Evolutionary conservation across 306 rosid genomes (phyloP).

Genomic region (Glycyrrhiza uralensis): DNA sequence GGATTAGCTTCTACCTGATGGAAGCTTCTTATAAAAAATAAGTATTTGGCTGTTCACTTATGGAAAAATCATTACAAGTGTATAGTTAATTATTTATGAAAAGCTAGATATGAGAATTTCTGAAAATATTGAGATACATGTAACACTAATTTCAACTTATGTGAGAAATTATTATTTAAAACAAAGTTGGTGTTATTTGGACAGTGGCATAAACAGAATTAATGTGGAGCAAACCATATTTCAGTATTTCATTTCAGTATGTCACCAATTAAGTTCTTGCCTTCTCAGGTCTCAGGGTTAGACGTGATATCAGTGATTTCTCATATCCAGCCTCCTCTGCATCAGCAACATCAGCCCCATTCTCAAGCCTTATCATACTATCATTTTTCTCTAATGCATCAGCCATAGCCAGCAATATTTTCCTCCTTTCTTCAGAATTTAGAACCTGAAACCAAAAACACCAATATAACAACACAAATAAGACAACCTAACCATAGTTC

Average conservation of each 20-base stretch:
- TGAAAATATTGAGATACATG: not conserved
- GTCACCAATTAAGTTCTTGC: slow-evolving; percentile 34
- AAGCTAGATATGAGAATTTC: not conserved
- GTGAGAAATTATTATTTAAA: not conserved
- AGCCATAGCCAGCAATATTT: slow-evolving; percentile 71
- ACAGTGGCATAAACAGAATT: not conserved
- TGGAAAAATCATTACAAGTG: too few relatives aligned
- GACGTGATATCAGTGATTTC: slow-evolving; percentile 66
- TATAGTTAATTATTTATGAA: not conserved
- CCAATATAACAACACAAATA: not conserved
- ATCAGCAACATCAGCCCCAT: slow-evolving; percentile 64
- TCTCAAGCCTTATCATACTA: slow-evolving; percentile 50
- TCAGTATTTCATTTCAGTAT: slow-evolving; percentile 4
- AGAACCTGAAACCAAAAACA: slow-evolving; percentile 43
- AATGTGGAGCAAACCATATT: not conserved
- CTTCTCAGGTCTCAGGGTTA: slow-evolving; percentile 74
- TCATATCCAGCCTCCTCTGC: slow-evolving; percentile 67
- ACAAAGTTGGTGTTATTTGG: slow-evolving; percentile 21
- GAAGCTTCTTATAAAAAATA: not conserved
- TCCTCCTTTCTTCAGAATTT: slow-evolving; percentile 54
- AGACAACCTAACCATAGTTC: not conserved
- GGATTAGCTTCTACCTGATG: not conserved
- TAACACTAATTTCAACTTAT: not conserved
- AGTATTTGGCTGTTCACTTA: too few relatives aligned
- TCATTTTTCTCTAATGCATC: slow-evolving; percentile 65